Conservation (phyloP, 2,329 filamentous ascomycete species). For the Erysiphe pulchra region DNA sequence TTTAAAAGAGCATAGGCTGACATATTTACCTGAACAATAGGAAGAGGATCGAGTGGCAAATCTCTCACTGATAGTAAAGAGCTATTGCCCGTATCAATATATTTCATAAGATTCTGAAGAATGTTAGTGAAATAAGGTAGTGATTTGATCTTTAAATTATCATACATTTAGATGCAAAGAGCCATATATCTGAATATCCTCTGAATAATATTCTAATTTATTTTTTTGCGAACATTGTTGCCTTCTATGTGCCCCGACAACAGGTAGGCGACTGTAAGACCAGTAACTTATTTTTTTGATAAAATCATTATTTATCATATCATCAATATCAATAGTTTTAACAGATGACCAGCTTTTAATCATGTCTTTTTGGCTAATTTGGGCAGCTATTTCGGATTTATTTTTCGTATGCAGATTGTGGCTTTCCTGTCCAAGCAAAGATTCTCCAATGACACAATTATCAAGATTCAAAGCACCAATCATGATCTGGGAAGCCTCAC, state of each 20-base stretch:
- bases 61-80: slow-evolving; percentile 7
- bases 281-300: slow-evolving; percentile 8
- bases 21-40: slow-evolving; percentile 9
- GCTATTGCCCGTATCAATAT: background rate
- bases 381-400: slow-evolving; percentile 7
- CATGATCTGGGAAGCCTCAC: slow-evolving; percentile 7
- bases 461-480: slow-evolving; percentile 9
- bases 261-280: slow-evolving; percentile 11
- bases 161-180: slow-evolving; percentile 10
- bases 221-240: background rate
- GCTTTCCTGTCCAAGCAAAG: slow-evolving; percentile 1
- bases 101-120: slow-evolving; percentile 6
- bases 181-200: slow-evolving; percentile 6
- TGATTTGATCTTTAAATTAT: background rate
- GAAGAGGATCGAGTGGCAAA: slow-evolving; percentile 9
- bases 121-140: background rate
- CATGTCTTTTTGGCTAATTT: slow-evolving; percentile 1
- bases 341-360: slow-evolving; percentile 8
- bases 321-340: slow-evolving; percentile 8
- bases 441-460: slow-evolving; percentile 3
- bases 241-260: slow-evolving; percentile 4
- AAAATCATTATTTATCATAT: slow-evolving; percentile 7
- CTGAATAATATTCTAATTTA: slow-evolving; percentile 1
- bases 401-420: slow-evolving; percentile 1
- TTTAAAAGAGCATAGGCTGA: slow-evolving; percentile 9